Conservation (phyloP, 139 green algal genomes). For the Tetradesmus obliquus region DNA sequence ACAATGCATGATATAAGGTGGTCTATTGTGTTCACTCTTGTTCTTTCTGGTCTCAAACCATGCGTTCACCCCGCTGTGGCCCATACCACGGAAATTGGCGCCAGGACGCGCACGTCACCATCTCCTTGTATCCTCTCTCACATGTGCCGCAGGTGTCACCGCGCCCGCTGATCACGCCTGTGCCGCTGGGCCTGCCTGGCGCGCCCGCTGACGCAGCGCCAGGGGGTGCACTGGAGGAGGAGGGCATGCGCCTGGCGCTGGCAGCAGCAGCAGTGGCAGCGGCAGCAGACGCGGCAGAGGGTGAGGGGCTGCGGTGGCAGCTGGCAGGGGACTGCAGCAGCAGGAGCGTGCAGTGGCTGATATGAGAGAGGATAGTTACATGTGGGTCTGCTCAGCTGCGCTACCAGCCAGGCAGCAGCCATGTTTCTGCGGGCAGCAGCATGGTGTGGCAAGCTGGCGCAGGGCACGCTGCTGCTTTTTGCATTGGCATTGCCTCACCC, state of each 20-base stretch:
- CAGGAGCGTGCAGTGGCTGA: no score
- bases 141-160: constrained; percentile 56
- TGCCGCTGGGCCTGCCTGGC: neutral
- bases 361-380: no score
- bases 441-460: neutral
- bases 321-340: neutral
- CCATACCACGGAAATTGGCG: no score
- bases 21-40: no score
- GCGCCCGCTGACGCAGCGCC: constrained; percentile 32
- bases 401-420: no score
- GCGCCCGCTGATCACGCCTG: constrained; percentile 72
- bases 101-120: no score
- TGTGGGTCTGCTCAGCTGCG: no score
- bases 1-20: no score
- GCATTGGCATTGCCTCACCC: neutral
- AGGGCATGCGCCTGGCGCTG: constrained; percentile 36
- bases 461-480: neutral
- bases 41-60: no score
- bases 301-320: neutral
- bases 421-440: no score
- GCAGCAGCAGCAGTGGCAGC: neutral
- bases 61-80: no score
- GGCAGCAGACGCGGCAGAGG: constrained; percentile 13
- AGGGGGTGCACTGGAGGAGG: constrained; percentile 51
- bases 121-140: no score